These are phyloP conservation scores for Dothiorella sarmentorum DNA, from an alignment of 2,329 filamentous ascomycete genomes.

Conservation along the genomic window DNA sequence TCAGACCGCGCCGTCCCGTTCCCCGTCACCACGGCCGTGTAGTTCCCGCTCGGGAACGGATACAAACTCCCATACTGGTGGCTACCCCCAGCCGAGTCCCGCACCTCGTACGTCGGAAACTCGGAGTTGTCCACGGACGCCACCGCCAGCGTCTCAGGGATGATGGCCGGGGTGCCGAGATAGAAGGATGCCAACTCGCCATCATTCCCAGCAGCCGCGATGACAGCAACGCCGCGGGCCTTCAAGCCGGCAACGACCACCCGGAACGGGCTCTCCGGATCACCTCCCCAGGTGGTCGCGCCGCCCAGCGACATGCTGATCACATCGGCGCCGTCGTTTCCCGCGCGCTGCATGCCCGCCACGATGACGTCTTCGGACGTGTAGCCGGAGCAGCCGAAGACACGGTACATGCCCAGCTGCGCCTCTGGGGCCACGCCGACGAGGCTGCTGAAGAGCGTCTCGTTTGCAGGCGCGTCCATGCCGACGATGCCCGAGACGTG, in stretches of 20 bases:
- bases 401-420: conserved; percentile 55
- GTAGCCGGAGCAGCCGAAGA: conserved; percentile 55
- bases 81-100: not conserved
- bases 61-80: not conserved
- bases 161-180: conserved; percentile 40
- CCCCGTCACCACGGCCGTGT: not conserved
- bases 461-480: not conserved
- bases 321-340: conserved; percentile 46
- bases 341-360: conserved; percentile 58
- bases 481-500: not conserved
- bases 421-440: conserved; percentile 42
- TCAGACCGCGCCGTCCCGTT: not conserved
- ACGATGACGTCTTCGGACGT: conserved; percentile 55
- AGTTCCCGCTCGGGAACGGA: not conserved
- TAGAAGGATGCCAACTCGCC: conserved; percentile 50
- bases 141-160: conserved; percentile 42
- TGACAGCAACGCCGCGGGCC: conserved; percentile 48
- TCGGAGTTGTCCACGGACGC: conserved; percentile 42
- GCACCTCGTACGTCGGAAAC: conserved; percentile 24
- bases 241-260: conserved; percentile 42
- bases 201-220: conserved; percentile 52
- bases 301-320: conserved; percentile 37
- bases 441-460: conserved; percentile 18
- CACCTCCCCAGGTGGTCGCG: conserved; percentile 17
- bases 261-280: conserved; percentile 37